These are phyloP conservation scores for Scheffersomyces insectosa DNA, from an alignment of 1,139 yeast species.

Conservation along the genomic window DNA sequence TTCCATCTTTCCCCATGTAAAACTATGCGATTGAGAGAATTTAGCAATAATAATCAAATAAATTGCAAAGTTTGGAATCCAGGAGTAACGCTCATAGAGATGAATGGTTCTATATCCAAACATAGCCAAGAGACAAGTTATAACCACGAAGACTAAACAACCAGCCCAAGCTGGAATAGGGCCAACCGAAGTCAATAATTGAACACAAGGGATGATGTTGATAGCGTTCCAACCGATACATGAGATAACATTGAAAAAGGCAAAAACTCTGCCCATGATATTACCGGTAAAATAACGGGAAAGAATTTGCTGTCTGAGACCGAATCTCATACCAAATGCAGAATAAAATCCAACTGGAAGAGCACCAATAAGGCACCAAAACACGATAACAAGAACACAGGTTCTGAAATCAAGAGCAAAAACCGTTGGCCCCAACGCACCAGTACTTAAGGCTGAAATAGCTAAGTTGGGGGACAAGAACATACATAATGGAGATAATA, in stretches of 20 bases:
- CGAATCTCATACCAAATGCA: slow-evolving; percentile 32
- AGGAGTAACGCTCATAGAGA: slow-evolving; percentile 27
- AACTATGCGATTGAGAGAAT: slow-evolving; percentile 22
- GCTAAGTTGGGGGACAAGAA: slow-evolving; percentile 34
- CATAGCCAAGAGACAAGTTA: slow-evolving; percentile 26
- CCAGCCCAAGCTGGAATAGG: slow-evolving; percentile 36
- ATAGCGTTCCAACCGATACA: slow-evolving; percentile 41
- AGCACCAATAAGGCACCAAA: slow-evolving; percentile 28
- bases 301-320: slow-evolving; percentile 34
- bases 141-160: slow-evolving; percentile 28
- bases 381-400: slow-evolving; percentile 27
- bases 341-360: slow-evolving; percentile 33
- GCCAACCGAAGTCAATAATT: slow-evolving; percentile 25
- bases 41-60: slow-evolving; percentile 29
- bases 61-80: slow-evolving; percentile 30
- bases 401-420: slow-evolving; percentile 35
- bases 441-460: slow-evolving; percentile 29
- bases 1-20: slow-evolving; percentile 31
- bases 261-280: slow-evolving; percentile 31
- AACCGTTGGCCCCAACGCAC: slow-evolving; percentile 31
- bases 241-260: slow-evolving; percentile 30
- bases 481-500: slow-evolving; percentile 26
- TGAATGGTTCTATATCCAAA: slow-evolving; percentile 33
- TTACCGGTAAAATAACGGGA: slow-evolving; percentile 34
- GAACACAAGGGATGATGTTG: slow-evolving; percentile 34